phyloP scores from a whole-genome alignment of 164 flowering plant species.

The Tetrastigma voinierianum region DNA sequence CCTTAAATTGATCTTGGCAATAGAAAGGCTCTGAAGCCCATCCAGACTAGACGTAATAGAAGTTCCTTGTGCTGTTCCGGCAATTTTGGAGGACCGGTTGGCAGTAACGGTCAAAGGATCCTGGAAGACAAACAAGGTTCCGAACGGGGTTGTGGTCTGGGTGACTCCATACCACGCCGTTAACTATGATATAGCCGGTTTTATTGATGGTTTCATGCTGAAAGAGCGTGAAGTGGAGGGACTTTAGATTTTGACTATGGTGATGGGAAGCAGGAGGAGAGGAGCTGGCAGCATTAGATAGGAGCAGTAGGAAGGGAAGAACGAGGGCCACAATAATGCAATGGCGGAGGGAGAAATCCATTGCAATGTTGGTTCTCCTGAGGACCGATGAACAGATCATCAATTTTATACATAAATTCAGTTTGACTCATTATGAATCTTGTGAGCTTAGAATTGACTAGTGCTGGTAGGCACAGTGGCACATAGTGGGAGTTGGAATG shows the following conservation, averaged over 20 bases:
- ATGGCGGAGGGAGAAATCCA: constrained; percentile 5
- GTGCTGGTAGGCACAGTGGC: too few species aligned
- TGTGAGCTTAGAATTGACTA: too few species aligned
- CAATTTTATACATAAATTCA: too few species aligned
- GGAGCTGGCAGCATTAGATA: not conserved
- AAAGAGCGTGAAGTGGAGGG: constrained; percentile 41
- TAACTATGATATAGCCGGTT: constrained; percentile 33
- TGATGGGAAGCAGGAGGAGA: constrained; percentile 22
- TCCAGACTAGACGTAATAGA: constrained; percentile 31
- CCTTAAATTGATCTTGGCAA: constrained; percentile 35
- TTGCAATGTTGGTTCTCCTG: not conserved
- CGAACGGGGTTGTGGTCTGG: constrained; percentile 41
- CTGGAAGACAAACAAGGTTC: constrained; percentile 40
- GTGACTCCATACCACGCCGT: constrained; percentile 32
- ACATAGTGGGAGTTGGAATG: too few species aligned
- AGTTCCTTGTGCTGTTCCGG: constrained; percentile 32
- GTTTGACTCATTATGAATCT: not conserved
- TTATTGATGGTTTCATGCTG: constrained; percentile 48
- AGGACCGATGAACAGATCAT: not conserved
- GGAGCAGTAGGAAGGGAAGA: constrained; percentile 3
- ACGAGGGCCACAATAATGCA: not conserved
- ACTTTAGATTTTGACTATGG: constrained; percentile 27
- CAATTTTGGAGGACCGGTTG: constrained; percentile 22
- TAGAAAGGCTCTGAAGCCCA: constrained; percentile 34
- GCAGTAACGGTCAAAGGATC: constrained; percentile 38